A percentile compares a stretch with the other conserved stretches of the same genome.
phyloP scores from a whole-genome alignment of 2,329 filamentous ascomycete genomes.

The Rasamsonia emersonii region DNA sequence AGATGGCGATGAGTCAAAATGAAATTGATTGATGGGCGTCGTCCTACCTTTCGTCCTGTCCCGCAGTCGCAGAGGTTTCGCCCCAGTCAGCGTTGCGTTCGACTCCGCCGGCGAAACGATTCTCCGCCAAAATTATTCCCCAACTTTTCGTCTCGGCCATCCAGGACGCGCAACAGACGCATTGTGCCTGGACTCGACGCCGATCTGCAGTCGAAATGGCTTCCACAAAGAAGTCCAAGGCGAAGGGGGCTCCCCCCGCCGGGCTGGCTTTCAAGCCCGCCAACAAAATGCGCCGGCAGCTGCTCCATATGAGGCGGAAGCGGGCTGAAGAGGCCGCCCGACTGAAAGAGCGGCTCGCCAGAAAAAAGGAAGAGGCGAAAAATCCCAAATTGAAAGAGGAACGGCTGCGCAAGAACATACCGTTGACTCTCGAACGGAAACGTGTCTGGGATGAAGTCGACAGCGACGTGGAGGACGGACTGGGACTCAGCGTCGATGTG shows the following conservation, averaged over 20 bases:
- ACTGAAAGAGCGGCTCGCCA: conserved; percentile 65
- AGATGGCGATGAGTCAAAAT: too few species aligned
- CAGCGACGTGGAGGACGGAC: conserved; percentile 37
- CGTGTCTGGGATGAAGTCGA: conserved; percentile 79
- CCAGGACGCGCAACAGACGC: too few species aligned
- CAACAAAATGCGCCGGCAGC: conserved; percentile 74
- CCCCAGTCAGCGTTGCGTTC: too few species aligned
- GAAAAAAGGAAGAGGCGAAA: conserved; percentile 77
- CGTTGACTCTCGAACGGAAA: conserved; percentile 76
- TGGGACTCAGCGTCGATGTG: conserved; percentile 41
- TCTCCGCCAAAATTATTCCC: too few species aligned
- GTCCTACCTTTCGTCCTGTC: too few species aligned
- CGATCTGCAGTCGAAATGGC: conserved; percentile 34
- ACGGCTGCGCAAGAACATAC: conserved; percentile 68
- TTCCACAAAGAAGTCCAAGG: conserved; percentile 34
- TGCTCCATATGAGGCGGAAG: conserved; percentile 73
- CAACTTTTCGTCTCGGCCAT: too few species aligned
- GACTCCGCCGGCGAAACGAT: too few species aligned
- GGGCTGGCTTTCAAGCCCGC: conserved; percentile 47
- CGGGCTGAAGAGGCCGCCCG: conserved; percentile 63
- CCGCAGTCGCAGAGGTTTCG: too few species aligned
- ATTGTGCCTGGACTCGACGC: not conserved
- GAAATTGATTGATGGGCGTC: too few species aligned
- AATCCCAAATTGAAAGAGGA: conserved; percentile 67
- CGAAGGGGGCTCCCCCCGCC: conserved; percentile 36